Evolutionary conservation across 768 basidiomycete species (phyloP).

Genomic region (Tylopilus subfusipes): DNA sequence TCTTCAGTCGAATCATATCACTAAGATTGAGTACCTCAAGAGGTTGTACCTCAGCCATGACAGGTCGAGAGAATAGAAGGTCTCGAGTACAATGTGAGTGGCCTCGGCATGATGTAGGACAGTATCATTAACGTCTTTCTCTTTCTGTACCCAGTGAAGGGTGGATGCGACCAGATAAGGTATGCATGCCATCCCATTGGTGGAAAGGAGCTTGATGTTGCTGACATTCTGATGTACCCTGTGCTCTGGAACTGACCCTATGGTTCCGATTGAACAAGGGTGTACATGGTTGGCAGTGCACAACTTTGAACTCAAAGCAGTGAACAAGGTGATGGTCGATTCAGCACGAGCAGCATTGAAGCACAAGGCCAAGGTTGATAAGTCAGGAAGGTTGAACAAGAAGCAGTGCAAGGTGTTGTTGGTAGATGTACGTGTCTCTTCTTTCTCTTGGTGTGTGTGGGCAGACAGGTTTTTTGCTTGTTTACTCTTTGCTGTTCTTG

Average conservation of each 20-base stretch:
- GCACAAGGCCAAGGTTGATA: constrained; percentile 77
- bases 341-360: constrained; percentile 68
- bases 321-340: constrained; percentile 71
- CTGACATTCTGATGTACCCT: too few relatives aligned
- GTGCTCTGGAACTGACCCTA: constrained; percentile 57
- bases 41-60: constrained; percentile 90
- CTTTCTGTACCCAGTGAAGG: constrained; percentile 54
- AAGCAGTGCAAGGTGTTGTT: constrained; percentile 67
- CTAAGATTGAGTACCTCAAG: constrained; percentile 79
- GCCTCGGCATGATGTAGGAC: neutral
- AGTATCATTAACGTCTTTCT: neutral
- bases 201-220: neutral
- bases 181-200: constrained; percentile 28
- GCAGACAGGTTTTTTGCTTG: too few relatives aligned
- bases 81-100: constrained; percentile 73
- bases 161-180: constrained; percentile 65
- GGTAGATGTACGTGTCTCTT: constrained; percentile 61
- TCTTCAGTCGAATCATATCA: constrained; percentile 91
- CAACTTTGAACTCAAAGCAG: constrained; percentile 67
- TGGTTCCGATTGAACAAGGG: constrained; percentile 80
- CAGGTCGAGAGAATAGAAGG: constrained; percentile 78
- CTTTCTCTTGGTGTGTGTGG: neutral
- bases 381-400: constrained; percentile 73
- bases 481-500: too few relatives aligned
- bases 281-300: constrained; percentile 58